Evolutionary conservation across 2,329 filamentous ascomycete species (phyloP).

Genomic region (Trichoderma sp.): DNA sequence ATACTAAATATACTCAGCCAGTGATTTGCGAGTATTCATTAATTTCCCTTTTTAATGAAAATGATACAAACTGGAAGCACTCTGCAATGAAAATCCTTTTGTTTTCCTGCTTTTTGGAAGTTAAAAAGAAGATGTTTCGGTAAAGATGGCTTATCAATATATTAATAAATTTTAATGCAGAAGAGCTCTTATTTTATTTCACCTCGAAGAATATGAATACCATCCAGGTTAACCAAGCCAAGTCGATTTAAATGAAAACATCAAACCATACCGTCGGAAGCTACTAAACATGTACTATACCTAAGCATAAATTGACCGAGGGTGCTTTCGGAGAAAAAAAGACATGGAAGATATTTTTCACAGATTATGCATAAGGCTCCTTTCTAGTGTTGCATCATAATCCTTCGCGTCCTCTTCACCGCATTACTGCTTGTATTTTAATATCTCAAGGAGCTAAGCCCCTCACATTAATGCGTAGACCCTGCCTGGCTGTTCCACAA

Average conservation of each 20-base stretch:
- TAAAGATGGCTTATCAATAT: too few species aligned
- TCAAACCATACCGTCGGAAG: background rate
- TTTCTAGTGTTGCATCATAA: background rate
- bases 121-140: too few species aligned
- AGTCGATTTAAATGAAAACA: background rate
- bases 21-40: too few species aligned
- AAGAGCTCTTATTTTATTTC: too few species aligned
- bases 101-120: too few species aligned
- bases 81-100: too few species aligned
- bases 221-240: background rate
- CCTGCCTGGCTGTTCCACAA: background rate
- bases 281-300: background rate
- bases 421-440: background rate
- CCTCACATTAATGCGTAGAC: background rate
- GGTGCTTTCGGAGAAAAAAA: background rate
- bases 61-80: too few species aligned
- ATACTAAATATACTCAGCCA: too few species aligned
- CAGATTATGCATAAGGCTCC: background rate
- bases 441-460: background rate
- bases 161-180: too few species aligned
- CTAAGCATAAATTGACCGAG: background rate
- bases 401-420: background rate
- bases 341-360: background rate
- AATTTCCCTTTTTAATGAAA: accelerated
- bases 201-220: background rate